Percentiles rank a stretch among this genome's conserved stretches.
Conservation (phyloP, 192 early-diverging fungal species). For the Blastocladiella britannica region DNA sequence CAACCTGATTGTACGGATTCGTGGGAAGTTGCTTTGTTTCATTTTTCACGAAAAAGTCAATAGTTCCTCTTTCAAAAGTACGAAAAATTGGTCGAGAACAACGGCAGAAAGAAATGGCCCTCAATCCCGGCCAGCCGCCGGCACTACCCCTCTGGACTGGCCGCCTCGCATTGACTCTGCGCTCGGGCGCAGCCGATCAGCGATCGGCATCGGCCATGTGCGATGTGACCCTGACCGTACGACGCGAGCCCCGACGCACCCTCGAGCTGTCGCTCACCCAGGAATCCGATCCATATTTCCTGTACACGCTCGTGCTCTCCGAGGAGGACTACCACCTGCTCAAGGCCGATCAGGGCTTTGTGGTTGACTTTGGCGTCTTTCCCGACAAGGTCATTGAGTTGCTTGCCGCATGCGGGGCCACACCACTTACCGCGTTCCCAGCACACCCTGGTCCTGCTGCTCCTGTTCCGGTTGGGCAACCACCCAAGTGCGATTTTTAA, state of each 20-base stretch:
- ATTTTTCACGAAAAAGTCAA: too few relatives aligned
- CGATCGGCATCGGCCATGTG: not conserved
- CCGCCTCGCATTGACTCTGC: not conserved
- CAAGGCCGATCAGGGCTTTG: slow-evolving; percentile 19
- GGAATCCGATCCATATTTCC: slow-evolving; percentile 24
- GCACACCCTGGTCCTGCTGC: not conserved
- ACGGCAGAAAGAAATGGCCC: slow-evolving; percentile 1
- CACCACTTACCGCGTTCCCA: slow-evolving; percentile 15
- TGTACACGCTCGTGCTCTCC: slow-evolving; percentile 17
- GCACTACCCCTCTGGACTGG: not conserved
- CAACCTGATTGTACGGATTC: too few relatives aligned
- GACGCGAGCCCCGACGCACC: not conserved
- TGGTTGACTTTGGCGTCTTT: slow-evolving; percentile 32
- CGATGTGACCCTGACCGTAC: not conserved
- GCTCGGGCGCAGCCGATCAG: not conserved
- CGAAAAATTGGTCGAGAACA: too few relatives aligned
- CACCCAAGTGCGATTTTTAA: too few relatives aligned
- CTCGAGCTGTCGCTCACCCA: slow-evolving; percentile 23
- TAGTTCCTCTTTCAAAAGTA: too few relatives aligned
- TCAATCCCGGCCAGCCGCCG: not conserved
- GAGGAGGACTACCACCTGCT: slow-evolving; percentile 31
- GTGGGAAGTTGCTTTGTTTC: too few relatives aligned
- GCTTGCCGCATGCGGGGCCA: slow-evolving; percentile 15
- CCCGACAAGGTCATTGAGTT: slow-evolving; percentile 25
- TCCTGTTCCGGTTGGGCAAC: not conserved